Percentiles rank a stretch among this genome's conserved stretches.
Evolutionary conservation across 345 rosid species (phyloP).

Genomic region (Conringia planisiliqua): DNA sequence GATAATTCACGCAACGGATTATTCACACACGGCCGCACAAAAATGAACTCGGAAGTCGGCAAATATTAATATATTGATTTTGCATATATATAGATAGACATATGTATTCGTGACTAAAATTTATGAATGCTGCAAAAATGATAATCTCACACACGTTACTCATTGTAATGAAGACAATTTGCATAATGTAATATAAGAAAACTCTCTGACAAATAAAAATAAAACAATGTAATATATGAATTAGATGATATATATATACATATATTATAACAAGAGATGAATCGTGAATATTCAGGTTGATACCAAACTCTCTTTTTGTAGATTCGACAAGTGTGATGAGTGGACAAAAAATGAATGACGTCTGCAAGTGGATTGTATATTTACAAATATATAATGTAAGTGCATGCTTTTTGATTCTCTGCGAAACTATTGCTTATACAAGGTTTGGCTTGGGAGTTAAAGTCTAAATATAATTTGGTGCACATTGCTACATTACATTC

Average conservation of each 20-base stretch:
- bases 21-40: background rate
- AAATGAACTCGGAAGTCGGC: background rate
- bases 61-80: background rate
- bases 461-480: slow-evolving; percentile 10
- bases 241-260: background rate
- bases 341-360: slow-evolving; percentile 27
- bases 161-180: background rate
- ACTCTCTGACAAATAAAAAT: background rate
- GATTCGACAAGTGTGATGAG: slow-evolving; percentile 28
- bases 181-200: background rate
- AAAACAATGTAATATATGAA: background rate
- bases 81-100: background rate
- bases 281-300: slow-evolving; percentile 32
- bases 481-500: slow-evolving; percentile 14
- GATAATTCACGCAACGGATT: slow-evolving; percentile 14
- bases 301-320: slow-evolving; percentile 1
- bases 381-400: slow-evolving; percentile 6
- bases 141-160: background rate
- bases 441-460: slow-evolving; percentile 10
- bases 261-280: background rate
- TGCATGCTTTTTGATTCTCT: slow-evolving; percentile 22
- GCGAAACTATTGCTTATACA: slow-evolving; percentile 11
- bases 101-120: background rate
- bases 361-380: slow-evolving; percentile 18
- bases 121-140: background rate